Conservation (phyloP, 148 eudicot species). For the Gaultheria prostrata region DNA sequence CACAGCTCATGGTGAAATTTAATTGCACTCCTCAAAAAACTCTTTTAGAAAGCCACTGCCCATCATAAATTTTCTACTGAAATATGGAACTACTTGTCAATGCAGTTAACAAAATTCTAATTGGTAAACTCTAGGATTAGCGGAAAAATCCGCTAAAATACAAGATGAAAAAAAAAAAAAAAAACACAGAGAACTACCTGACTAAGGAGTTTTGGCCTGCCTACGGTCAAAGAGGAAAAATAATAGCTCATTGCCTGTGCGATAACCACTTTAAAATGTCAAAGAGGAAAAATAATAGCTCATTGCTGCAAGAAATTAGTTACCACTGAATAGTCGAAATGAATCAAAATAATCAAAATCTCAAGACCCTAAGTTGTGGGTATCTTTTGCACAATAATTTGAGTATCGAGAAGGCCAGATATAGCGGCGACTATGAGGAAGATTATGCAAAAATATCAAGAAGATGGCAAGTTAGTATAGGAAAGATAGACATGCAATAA, state of each 20-base stretch:
- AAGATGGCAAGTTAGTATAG: neutral
- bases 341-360: neutral
- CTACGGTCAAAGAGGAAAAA: conserved; percentile 14
- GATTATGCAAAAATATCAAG: neutral
- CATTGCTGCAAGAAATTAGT: neutral
- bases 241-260: conserved; percentile 39
- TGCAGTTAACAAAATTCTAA: no score
- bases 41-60: no score
- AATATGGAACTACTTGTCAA: no score
- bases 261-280: conserved; percentile 12
- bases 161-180: neutral
- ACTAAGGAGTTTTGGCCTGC: conserved; percentile 56
- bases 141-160: neutral
- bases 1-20: no score
- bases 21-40: no score
- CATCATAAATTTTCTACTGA: no score
- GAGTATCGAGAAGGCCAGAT: neutral
- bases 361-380: neutral
- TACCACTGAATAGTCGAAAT: neutral
- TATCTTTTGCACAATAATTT: neutral
- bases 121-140: neutral
- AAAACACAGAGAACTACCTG: conserved; percentile 36
- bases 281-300: neutral
- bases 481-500: neutral
- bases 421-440: neutral